A percentile compares a stretch with the other conserved stretches of the same genome.
phyloP scores from a whole-genome alignment of 169 alveolate genomes.

The Cryptosporidium bovis region DNA sequence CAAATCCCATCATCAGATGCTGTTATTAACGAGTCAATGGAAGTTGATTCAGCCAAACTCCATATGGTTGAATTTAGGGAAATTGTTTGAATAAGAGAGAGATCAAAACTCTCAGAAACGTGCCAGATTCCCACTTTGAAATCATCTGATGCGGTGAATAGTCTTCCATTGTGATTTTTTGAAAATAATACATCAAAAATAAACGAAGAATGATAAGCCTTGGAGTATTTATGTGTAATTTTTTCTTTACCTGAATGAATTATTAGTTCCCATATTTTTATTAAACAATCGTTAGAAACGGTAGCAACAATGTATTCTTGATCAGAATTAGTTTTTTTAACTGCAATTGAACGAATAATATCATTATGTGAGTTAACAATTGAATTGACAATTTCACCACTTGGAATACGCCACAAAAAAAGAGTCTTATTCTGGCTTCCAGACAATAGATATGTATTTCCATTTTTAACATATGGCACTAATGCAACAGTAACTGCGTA shows the following conservation, averaged over 20 bases:
- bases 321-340: conserved; percentile 7
- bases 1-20: conserved; percentile 56
- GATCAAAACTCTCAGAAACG: neutral
- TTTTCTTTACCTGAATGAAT: conserved; percentile 9
- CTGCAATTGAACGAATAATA: conserved; percentile 52
- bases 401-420: conserved; percentile 29
- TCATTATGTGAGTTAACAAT: conserved; percentile 38
- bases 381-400: conserved; percentile 3
- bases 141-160: conserved; percentile 73
- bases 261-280: conserved; percentile 44
- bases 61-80: conserved; percentile 29
- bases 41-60: conserved; percentile 38
- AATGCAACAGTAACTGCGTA: conserved; percentile 47
- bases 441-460: conserved; percentile 16
- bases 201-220: conserved; percentile 27
- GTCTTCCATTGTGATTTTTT: conserved; percentile 2
- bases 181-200: conserved; percentile 45
- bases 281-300: conserved; percentile 52
- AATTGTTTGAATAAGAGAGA: conserved; percentile 7
- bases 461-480: neutral
- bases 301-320: conserved; percentile 1
- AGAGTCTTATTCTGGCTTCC: conserved; percentile 62
- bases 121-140: conserved; percentile 37
- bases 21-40: conserved; percentile 12
- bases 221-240: conserved; percentile 3